Evolutionary conservation across 2,329 filamentous ascomycete species (phyloP).

Genomic region (Xylaria polymorpha): DNA sequence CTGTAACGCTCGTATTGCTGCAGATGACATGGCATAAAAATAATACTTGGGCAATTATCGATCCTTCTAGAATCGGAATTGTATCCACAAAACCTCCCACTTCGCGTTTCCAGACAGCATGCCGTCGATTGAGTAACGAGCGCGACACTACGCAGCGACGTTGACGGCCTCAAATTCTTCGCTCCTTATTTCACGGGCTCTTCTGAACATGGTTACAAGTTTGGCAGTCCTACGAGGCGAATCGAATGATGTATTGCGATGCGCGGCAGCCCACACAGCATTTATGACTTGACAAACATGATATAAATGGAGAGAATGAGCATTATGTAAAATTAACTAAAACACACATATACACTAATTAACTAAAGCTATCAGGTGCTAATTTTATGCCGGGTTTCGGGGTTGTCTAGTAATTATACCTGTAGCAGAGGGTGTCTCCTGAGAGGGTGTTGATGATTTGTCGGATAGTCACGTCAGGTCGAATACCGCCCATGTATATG

Average conservation of each 20-base stretch:
- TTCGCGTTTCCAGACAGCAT: too few relatives aligned
- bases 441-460: slow-evolving; percentile 37
- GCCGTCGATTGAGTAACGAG: neutral
- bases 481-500: slow-evolving; percentile 33
- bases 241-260: neutral
- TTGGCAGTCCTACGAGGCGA: neutral
- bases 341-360: neutral
- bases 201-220: neutral
- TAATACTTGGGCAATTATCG: too few relatives aligned
- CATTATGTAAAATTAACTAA: slow-evolving; percentile 2
- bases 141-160: too few relatives aligned
- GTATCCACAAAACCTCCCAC: too few relatives aligned
- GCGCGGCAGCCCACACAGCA: neutral
- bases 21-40: too few relatives aligned
- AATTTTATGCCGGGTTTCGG: neutral
- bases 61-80: too few relatives aligned
- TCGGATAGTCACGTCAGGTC: slow-evolving; percentile 34
- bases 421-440: slow-evolving; percentile 33
- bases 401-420: slow-evolving; percentile 35
- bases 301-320: neutral
- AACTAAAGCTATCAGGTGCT: neutral
- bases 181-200: neutral
- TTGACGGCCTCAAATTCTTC: neutral
- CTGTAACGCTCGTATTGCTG: too few relatives aligned
- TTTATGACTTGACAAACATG: neutral